Percentiles rank a stretch among this genome's conserved stretches.
phyloP scores from a whole-genome alignment of 2,329 filamentous ascomycete species.

The Arachnomyces sp. region DNA sequence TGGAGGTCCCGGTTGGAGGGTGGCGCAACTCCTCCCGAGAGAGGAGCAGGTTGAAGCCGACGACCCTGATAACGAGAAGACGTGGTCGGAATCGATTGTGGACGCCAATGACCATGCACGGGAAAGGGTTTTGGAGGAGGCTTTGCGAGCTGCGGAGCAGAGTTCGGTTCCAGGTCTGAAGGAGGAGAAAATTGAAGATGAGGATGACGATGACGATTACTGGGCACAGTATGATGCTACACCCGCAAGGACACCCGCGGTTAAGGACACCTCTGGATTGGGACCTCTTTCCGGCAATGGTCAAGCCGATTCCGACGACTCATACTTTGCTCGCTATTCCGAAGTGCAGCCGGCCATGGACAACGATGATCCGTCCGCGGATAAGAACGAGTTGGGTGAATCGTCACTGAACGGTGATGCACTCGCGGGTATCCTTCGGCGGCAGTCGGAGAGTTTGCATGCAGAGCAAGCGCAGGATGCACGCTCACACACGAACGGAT shows the following conservation, averaged over 20 bases:
- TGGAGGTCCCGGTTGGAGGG: slow-evolving; percentile 47
- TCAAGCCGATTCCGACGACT: slow-evolving; percentile 41
- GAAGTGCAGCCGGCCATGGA: slow-evolving; percentile 60
- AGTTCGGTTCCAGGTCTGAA: slow-evolving; percentile 13
- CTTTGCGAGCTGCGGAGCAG: slow-evolving; percentile 24
- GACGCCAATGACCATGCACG: slow-evolving; percentile 46
- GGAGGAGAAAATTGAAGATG: slow-evolving; percentile 31
- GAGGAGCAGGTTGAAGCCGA: slow-evolving; percentile 20
- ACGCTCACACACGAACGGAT: slow-evolving; percentile 14
- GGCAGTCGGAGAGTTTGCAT: slow-evolving; percentile 26
- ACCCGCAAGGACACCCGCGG: slow-evolving; percentile 43
- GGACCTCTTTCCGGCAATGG: slow-evolving; percentile 18
- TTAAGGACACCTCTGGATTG: slow-evolving; percentile 28
- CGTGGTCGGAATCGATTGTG: slow-evolving; percentile 47
- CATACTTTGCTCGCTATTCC: slow-evolving; percentile 55
- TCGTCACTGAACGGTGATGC: slow-evolving; percentile 50
- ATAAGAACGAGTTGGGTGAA: slow-evolving; percentile 38
- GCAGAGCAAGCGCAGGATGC: slow-evolving; percentile 10
- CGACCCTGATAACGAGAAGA: slow-evolving; percentile 35
- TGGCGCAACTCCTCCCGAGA: slow-evolving; percentile 51
- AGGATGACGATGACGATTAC: slow-evolving; percentile 56
- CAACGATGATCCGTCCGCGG: slow-evolving; percentile 53
- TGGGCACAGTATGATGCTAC: slow-evolving; percentile 58
- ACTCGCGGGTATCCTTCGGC: slow-evolving; percentile 34
- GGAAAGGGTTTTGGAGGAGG: slow-evolving; percentile 30